Percentiles rank a stretch among this genome's conserved stretches.
Evolutionary conservation across 2,329 filamentous ascomycete genomes (phyloP).

Genomic region (Aphanocladium album): DNA sequence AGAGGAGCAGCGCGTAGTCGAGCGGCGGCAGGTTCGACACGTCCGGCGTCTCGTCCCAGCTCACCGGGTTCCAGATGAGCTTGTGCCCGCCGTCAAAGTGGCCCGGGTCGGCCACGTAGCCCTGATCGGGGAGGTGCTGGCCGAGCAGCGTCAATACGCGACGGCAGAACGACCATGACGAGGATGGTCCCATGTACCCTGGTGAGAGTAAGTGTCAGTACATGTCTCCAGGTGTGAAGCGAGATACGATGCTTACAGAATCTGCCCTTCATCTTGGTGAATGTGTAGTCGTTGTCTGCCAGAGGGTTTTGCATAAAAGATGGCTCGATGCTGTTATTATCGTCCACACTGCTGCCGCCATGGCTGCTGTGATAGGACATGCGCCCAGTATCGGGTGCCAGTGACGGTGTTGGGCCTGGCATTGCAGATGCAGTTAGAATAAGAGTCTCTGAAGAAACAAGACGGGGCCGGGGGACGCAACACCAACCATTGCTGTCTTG

Average conservation of each 20-base stretch:
- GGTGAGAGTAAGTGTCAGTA: not conserved
- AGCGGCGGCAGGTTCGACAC: conserved; percentile 23
- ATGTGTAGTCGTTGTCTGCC: conserved; percentile 28
- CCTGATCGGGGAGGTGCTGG: conserved; percentile 27
- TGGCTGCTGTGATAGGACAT: conserved; percentile 11
- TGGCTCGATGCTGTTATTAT: conserved; percentile 9
- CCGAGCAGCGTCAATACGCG: conserved; percentile 28
- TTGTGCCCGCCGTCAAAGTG: conserved; percentile 28
- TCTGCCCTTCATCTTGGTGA: conserved; percentile 25
- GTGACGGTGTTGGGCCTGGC: conserved; percentile 9
- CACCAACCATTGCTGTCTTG: conserved; percentile 11
- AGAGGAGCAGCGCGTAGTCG: conserved; percentile 21
- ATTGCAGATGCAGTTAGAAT: not conserved
- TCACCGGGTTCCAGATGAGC: conserved; percentile 23
- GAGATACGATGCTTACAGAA: conserved; percentile 22
- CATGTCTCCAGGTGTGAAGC: not conserved
- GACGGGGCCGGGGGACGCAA: not conserved
- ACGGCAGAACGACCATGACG: conserved; percentile 32
- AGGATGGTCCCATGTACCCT: conserved; percentile 33
- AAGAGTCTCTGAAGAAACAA: not conserved
- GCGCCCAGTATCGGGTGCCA: conserved; percentile 8
- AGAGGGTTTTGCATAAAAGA: conserved; percentile 23
- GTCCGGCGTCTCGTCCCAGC: conserved; percentile 20
- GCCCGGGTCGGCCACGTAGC: conserved; percentile 26
- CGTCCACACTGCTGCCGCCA: conserved; percentile 8